Evolutionary conservation across 1,139 yeast genomes (phyloP), one percentile per base, ranked within the genome.

Genomic region (Blastobotrys malaysiensis): DNA sequence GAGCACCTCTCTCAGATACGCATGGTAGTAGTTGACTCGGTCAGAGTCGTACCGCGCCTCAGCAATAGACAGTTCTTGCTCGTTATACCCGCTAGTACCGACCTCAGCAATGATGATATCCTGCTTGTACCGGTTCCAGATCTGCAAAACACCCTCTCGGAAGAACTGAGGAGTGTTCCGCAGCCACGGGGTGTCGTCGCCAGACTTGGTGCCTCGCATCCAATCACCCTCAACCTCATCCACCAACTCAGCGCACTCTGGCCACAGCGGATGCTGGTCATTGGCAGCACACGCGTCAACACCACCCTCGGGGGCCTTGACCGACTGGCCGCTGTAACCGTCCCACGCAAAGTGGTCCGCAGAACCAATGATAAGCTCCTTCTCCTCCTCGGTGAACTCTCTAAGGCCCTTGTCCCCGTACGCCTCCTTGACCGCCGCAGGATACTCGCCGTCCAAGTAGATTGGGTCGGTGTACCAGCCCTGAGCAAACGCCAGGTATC

Each of bases 261-360:
- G 63, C 52, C 50, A 60, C 27, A 44, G 21, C 9, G 58, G 54
- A 47, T 59, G 57, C 9, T 43, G 16, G 13, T 49, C 19, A 39
- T 57, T 52, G 21, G 27, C 36, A 24, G 50, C 45, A 45, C 62
- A 60, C 11, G 58, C 53, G 3, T 49, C 51, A 58, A 59, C 24
- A 20, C 57, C 52, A 55, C 63, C 48, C 57, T 65, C 60, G 64
- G 68, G 68, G 2, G 68, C 65, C 19, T 59, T 63, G 39, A 64
- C 60, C 16, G 39, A 22, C 16, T 64, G 64, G 3, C 63, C 69
- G 19, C 71, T 67, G 55, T 71, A 71, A 16, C 71, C 70, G 51
- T 71, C 73, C 58, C 70, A 61, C 14, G 73, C 73, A 36, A 67
- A 65, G 61, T 65, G 70, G 51, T 70, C 73, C 14, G 62, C 48